Percentiles rank a stretch among this genome's conserved stretches.
Evolutionary conservation across 257 asterid species (phyloP).

Genomic region (Solanum virginianum): DNA sequence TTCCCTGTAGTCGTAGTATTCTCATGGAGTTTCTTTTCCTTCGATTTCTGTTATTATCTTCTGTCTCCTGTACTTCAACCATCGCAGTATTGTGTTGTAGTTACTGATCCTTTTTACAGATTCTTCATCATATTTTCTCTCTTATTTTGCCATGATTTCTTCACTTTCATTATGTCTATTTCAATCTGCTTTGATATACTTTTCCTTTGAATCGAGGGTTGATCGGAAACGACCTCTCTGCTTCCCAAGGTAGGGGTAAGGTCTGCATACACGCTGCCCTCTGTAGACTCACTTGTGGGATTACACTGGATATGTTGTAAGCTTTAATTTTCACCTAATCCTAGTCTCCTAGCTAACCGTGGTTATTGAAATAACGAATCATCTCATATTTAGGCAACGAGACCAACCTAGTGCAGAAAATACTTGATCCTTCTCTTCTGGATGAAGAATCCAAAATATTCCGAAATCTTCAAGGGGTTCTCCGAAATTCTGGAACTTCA

Average conservation of each 20-base stretch:
- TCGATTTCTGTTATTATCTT: neutral
- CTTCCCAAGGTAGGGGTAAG: neutral
- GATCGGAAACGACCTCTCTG: neutral
- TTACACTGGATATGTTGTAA: neutral
- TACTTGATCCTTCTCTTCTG: constrained; percentile 35
- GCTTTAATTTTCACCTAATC: neutral
- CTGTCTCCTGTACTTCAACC: neutral
- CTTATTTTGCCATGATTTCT: neutral
- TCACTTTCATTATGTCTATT: neutral
- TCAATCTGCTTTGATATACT: neutral
- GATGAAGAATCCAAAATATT: constrained; percentile 21
- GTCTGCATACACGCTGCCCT: neutral
- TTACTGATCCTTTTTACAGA: neutral
- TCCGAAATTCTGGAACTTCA: constrained; percentile 13
- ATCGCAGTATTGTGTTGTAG: neutral
- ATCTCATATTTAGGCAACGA: constrained; percentile 22
- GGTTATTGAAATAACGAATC: neutral
- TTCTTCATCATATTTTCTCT: neutral
- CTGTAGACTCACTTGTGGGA: neutral
- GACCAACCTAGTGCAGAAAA: constrained; percentile 24
- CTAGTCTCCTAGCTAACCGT: neutral
- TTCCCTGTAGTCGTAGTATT: neutral
- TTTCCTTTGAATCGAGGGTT: neutral
- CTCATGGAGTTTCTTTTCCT: neutral
- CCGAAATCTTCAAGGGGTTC: constrained; percentile 6